These are phyloP conservation scores for Lasiodiplodia sp. DNA, from an alignment of 2,329 filamentous ascomycete species.

Conservation along the genomic window DNA sequence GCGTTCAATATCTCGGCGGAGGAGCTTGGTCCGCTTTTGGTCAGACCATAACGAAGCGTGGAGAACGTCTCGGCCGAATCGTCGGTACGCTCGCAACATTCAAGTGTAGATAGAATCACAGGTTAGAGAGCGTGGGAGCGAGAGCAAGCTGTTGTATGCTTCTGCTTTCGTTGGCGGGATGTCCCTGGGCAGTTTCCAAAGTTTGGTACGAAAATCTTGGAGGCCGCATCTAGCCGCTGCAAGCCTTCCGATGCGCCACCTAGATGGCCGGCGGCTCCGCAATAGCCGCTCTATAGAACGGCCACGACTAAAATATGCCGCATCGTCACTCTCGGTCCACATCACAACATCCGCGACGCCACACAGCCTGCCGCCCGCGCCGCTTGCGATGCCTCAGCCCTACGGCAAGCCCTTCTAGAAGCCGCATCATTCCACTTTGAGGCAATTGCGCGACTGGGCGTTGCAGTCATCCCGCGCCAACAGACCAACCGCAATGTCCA, in stretches of 20 bases:
- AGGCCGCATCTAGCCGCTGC: conserved; percentile 10
- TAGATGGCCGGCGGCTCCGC: background rate
- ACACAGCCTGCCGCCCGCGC: background rate
- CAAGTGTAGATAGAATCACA: background rate
- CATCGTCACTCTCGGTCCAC: conserved; percentile 4
- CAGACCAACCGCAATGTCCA: background rate
- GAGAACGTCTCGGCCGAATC: background rate
- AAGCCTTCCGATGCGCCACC: background rate
- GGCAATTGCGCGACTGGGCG: conserved; percentile 2
- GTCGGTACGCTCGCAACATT: background rate
- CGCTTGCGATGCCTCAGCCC: conserved; percentile 14
- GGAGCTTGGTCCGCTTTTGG: conserved; percentile 8
- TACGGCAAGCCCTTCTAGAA: conserved; percentile 21
- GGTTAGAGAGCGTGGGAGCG: background rate
- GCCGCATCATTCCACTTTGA: conserved; percentile 6
- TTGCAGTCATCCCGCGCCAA: conserved; percentile 8
- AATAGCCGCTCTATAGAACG: background rate
- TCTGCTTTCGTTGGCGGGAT: background rate
- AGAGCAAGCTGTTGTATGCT: background rate
- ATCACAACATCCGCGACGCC: conserved; percentile 16
- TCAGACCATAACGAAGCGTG: conserved; percentile 10
- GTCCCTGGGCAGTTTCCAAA: too few relatives aligned
- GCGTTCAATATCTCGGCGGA: conserved; percentile 5
- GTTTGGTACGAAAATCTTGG: background rate
- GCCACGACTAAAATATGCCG: conserved; percentile 7